Conservation (phyloP, 116 monocot genomes). For the Iris pallida region DNA sequence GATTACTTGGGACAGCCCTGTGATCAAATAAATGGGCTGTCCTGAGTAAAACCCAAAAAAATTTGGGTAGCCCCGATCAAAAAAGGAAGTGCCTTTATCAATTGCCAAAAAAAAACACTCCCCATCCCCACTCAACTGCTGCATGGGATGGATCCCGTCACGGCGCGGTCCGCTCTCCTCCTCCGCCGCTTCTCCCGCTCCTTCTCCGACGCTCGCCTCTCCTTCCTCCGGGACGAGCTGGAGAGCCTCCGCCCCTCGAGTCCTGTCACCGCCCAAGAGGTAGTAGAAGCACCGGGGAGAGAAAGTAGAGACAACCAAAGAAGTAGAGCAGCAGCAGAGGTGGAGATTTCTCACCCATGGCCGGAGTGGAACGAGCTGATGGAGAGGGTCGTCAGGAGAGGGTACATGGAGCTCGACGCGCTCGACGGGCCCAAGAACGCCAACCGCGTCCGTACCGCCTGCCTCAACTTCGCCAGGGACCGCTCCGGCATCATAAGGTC, state of each 20-base stretch:
- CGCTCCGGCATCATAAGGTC: conserved; percentile 51
- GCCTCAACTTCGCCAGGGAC: conserved; percentile 68
- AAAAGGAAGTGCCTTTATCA: too few relatives aligned
- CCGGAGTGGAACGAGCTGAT: conserved; percentile 65
- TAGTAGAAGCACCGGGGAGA: background rate
- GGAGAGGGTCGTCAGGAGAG: conserved; percentile 52
- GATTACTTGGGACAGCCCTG: too few relatives aligned
- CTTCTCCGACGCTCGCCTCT: conserved; percentile 23
- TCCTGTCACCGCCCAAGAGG: background rate
- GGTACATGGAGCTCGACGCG: conserved; percentile 36
- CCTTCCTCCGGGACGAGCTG: conserved; percentile 38
- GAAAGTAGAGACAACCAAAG: background rate
- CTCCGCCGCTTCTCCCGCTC: conserved; percentile 12
- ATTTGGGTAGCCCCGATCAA: too few relatives aligned
- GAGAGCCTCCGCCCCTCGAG: conserved; percentile 12
- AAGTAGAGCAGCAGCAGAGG: background rate
- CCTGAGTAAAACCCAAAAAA: too few relatives aligned
- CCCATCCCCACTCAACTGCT: too few relatives aligned
- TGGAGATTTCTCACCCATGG: conserved; percentile 56
- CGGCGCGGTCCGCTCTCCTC: background rate
- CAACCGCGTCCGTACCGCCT: conserved; percentile 65
- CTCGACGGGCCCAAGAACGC: conserved; percentile 34
- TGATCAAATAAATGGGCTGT: too few relatives aligned
- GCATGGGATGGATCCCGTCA: too few relatives aligned
- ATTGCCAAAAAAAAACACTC: too few relatives aligned